phyloP scores from a whole-genome alignment of 768 basidiomycete genomes.

The Aureoboletus auriporus region DNA sequence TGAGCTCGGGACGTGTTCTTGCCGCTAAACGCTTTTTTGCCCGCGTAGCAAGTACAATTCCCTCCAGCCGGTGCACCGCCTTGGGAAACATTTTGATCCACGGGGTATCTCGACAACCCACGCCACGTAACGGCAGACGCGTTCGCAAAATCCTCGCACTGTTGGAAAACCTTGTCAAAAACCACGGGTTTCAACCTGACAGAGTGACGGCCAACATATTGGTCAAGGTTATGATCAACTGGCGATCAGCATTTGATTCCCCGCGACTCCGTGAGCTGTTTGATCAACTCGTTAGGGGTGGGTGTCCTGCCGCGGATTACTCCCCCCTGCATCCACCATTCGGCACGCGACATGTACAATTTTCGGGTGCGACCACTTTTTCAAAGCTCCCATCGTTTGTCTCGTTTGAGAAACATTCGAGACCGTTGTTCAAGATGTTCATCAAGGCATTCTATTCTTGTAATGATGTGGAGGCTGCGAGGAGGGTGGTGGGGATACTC shows the following conservation, averaged over 20 bases:
- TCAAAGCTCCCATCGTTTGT: constrained; percentile 39
- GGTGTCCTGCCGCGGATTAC: constrained; percentile 45
- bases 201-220: constrained; percentile 69
- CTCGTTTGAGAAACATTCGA: constrained; percentile 55
- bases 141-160: constrained; percentile 40
- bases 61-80: constrained; percentile 33
- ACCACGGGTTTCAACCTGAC: constrained; percentile 56
- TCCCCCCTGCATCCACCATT: constrained; percentile 42
- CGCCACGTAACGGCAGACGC: constrained; percentile 39
- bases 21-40: constrained; percentile 44
- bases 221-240: constrained; percentile 54
- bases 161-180: constrained; percentile 39
- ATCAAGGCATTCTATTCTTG: constrained; percentile 57
- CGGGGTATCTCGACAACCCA: constrained; percentile 32
- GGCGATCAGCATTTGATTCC: constrained; percentile 42
- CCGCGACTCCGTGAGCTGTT: constrained; percentile 52
- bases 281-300: constrained; percentile 55
- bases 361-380: constrained; percentile 23
- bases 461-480: constrained; percentile 51
- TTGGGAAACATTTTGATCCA: constrained; percentile 59
- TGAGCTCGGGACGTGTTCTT: constrained; percentile 33
- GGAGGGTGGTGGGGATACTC: constrained; percentile 51
- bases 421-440: constrained; percentile 71
- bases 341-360: constrained; percentile 27
- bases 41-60: constrained; percentile 24